Evolutionary conservation across 2,329 filamentous ascomycete species (phyloP), one percentile per base, ranked within the genome.

Genomic region (Colletotrichum godetiae): DNA sequence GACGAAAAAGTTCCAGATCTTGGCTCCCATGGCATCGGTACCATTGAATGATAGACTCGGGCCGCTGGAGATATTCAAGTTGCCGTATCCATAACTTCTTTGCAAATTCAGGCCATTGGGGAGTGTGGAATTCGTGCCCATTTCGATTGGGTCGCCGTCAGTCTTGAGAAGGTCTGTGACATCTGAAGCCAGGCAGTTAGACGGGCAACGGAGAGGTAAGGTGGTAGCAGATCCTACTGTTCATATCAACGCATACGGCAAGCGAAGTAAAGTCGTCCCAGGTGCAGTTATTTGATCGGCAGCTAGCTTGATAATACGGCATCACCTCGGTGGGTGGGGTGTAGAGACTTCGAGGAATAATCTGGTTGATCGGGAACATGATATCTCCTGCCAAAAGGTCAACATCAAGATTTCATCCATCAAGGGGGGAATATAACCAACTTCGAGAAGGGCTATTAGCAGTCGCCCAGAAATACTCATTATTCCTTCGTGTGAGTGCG

Each of bases 1-100:
- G 29, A 61, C 63, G n/a, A 67, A 71, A n/a, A 67, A 71, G 57
- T 61, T 49, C 33, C 67, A 67, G 2, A 71, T 49, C 12, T 27
- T 46, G 49, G 57, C 63, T 6, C 35, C 49, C 56, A 71, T 27
- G 13, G 60, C 46, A 4, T 61, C 46, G 42, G 62, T 55, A 5
- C 27, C 31, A 24, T 65, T 56, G n/a, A 55, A 67, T 11, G 60
- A 58, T 10, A 65, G 37, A 27, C 67, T 65, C 5, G 59, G 24
- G 15, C 53, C 67, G 15, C 60, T 69, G 53, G 60, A 69, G 12
- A 58, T 65, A 6, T 69, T 69, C 60, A 59, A 29, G 7, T 8
- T 65, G 13, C 11, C 33, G 29, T 58, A 64, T 1, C 67, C 67
- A 35, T 46, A 57, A 6, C 19, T 57, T 15, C 27, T 24, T 5